Conservation (phyloP, 2,329 filamentous ascomycete genomes). For the Erysiphe neolycopersici region DNA sequence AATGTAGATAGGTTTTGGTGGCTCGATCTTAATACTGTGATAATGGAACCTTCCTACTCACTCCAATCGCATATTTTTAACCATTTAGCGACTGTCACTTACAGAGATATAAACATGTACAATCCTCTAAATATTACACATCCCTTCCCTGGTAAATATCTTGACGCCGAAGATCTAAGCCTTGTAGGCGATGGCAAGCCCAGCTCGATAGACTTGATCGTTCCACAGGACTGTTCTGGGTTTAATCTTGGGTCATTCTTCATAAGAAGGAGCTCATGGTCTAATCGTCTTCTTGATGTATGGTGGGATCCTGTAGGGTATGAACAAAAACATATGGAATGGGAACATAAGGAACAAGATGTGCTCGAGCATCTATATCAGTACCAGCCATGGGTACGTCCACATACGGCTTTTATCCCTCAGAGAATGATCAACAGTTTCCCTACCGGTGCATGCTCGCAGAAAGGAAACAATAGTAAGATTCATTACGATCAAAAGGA, state of each 20-base stretch:
- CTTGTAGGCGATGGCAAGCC: slow-evolving; percentile 48
- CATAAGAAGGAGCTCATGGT: slow-evolving; percentile 60
- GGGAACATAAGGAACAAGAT: slow-evolving; percentile 98
- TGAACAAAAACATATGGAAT: slow-evolving; percentile 96
- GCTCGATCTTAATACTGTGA: slow-evolving; percentile 89
- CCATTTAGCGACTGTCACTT: slow-evolving; percentile 43
- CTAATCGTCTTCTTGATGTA: slow-evolving; percentile 70
- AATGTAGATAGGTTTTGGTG: slow-evolving; percentile 76
- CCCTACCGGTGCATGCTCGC: slow-evolving; percentile 65
- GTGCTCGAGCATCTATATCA: slow-evolving; percentile 78
- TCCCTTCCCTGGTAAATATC: slow-evolving; percentile 44
- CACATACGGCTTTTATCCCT: slow-evolving; percentile 66
- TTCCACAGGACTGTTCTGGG: slow-evolving; percentile 81
- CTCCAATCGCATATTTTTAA: slow-evolving; percentile 80
- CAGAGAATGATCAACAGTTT: slow-evolving; percentile 91
- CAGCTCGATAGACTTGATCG: slow-evolving; percentile 60
- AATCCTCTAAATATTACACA: slow-evolving; percentile 89
- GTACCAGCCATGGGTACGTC: slow-evolving; percentile 76
- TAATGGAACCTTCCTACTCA: slow-evolving; percentile 88
- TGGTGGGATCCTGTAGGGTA: slow-evolving; percentile 98
- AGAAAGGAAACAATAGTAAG: slow-evolving; percentile 43
- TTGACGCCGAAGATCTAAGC: slow-evolving; percentile 50
- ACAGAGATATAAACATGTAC: slow-evolving; percentile 89
- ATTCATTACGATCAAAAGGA: slow-evolving; percentile 73
- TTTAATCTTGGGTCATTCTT: slow-evolving; percentile 98